phyloP scores from a whole-genome alignment of 225 moss, liverwort and hornwort genomes.

The Marchantia polymorpha region DNA sequence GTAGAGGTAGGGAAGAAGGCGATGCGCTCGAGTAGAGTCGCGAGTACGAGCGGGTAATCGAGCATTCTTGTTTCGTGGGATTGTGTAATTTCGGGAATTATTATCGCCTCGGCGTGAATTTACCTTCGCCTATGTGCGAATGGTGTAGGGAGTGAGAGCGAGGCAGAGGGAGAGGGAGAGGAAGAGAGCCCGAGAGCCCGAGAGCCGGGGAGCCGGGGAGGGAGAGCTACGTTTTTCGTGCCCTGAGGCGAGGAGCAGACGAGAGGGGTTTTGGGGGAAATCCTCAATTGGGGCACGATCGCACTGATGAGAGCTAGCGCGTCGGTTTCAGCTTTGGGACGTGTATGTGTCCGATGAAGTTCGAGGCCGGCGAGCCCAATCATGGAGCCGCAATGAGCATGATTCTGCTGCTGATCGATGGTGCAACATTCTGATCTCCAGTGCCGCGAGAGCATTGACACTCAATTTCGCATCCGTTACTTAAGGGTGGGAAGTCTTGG shows the following conservation, averaged over 20 bases:
- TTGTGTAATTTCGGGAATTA: constrained; percentile 9
- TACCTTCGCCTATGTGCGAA: too few relatives aligned
- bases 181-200: too few relatives aligned
- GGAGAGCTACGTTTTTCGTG: neutral
- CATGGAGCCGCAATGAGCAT: neutral
- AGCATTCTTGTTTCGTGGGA: neutral
- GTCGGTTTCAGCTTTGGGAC: neutral
- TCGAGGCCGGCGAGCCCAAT: neutral
- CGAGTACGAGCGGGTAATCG: neutral
- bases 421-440: neutral
- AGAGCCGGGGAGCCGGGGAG: neutral
- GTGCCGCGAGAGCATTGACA: neutral
- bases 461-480: neutral
- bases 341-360: neutral
- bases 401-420: neutral
- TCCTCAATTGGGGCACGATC: neutral
- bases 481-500: neutral
- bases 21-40: too few relatives aligned
- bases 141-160: too few relatives aligned
- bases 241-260: neutral
- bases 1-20: neutral
- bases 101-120: neutral
- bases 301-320: neutral
- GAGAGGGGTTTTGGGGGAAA: neutral
- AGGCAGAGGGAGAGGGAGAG: too few relatives aligned